Percentiles rank a stretch among this genome's conserved stretches.
phyloP scores from a whole-genome alignment of 345 rosid species.

The Turnera subulata region DNA sequence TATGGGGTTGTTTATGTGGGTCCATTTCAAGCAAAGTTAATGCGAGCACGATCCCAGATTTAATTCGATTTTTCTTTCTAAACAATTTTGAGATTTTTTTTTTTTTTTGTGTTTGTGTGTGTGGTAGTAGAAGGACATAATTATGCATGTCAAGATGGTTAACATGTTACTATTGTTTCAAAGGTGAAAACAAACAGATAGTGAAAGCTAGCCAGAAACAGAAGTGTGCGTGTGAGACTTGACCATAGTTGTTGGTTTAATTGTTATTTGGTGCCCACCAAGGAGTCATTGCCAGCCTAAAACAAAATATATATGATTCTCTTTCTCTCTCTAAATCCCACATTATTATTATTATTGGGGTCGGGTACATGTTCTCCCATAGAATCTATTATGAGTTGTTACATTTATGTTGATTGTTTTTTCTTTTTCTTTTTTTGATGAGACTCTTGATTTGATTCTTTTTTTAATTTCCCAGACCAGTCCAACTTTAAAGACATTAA shows the following conservation, averaged over 20 bases:
- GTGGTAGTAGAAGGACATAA: no score
- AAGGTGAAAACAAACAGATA: no score
- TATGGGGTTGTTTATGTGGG: neutral
- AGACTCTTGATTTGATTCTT: no score
- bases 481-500: no score
- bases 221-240: no score
- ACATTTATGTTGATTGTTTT: no score
- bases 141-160: neutral
- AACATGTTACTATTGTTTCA: neutral
- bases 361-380: neutral
- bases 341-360: neutral
- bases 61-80: neutral
- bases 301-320: neutral
- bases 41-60: conserved; percentile 3
- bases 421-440: no score
- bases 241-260: neutral
- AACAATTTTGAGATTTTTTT: neutral
- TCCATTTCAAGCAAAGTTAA: neutral
- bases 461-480: no score
- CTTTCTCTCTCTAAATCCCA: neutral
- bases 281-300: conserved; percentile 8
- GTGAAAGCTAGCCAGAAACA: no score
- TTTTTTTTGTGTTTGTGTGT: no score
- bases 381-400: no score
- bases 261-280: neutral